A percentile compares a stretch with the other conserved stretches of the same genome.
Conservation (phyloP, 208 protist species). For the Leishmania gerbilli region DNA sequence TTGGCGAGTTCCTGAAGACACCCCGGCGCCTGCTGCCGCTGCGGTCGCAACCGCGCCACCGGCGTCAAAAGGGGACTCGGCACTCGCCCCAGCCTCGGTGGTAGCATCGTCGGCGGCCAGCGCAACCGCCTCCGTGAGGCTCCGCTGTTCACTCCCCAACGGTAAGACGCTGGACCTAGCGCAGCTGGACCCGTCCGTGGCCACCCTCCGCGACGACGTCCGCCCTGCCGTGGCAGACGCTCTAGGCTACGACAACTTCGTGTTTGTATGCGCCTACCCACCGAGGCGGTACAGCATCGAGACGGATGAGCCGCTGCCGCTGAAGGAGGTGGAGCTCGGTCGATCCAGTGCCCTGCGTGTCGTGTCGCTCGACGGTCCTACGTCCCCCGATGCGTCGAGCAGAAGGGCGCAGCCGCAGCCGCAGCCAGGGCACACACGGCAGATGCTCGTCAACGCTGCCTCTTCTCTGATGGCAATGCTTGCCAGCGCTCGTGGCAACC, state of each 20-base stretch:
- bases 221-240: slow-evolving; percentile 35
- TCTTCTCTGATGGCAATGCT: slow-evolving; percentile 28
- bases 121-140: slow-evolving; percentile 31
- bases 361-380: slow-evolving; percentile 29
- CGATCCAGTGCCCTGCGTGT: slow-evolving; percentile 65
- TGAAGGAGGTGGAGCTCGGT: slow-evolving; percentile 43
- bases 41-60: not conserved
- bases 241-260: slow-evolving; percentile 38
- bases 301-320: slow-evolving; percentile 42
- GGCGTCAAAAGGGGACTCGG: slow-evolving; percentile 1
- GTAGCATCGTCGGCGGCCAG: not conserved
- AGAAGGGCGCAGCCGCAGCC: not conserved
- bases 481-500: not conserved
- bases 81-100: not conserved
- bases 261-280: slow-evolving; percentile 66
- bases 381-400: slow-evolving; percentile 5
- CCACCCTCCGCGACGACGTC: slow-evolving; percentile 55
- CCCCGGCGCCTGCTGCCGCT: slow-evolving; percentile 2
- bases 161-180: slow-evolving; percentile 43
- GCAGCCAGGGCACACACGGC: slow-evolving; percentile 7
- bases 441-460: slow-evolving; percentile 19
- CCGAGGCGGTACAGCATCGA: slow-evolving; percentile 40
- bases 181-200: slow-evolving; percentile 34
- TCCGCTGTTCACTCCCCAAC: slow-evolving; percentile 68
- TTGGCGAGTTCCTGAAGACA: slow-evolving; percentile 5